Percentiles rank a stretch among this genome's conserved stretches.
Evolutionary conservation across 2,329 filamentous ascomycete genomes (phyloP).

Genomic region (Pseudogymnoascus sp.): DNA sequence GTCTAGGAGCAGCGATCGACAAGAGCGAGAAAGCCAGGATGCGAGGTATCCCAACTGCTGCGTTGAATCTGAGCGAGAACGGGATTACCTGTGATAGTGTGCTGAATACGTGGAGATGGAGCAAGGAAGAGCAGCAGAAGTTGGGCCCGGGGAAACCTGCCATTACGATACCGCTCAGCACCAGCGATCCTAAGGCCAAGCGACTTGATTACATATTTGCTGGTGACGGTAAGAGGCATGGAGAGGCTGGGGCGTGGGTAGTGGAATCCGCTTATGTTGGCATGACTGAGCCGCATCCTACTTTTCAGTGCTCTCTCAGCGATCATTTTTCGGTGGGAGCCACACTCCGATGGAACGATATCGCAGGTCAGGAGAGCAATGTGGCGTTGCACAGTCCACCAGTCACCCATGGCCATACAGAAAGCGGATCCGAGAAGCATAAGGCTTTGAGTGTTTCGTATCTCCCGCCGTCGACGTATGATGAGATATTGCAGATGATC

Average conservation of each 20-base stretch:
- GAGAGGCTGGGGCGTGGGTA: conserved; percentile 47
- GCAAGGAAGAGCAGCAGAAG: conserved; percentile 58
- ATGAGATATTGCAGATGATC: conserved; percentile 66
- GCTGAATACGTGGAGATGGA: conserved; percentile 92
- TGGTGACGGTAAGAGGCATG: conserved; percentile 40
- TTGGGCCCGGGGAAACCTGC: conserved; percentile 56
- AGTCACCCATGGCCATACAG: conserved; percentile 16
- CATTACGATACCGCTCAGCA: conserved; percentile 54
- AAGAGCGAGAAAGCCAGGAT: conserved; percentile 57
- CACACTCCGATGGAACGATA: conserved; percentile 43
- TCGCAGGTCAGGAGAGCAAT: conserved; percentile 14
- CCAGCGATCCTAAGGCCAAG: conserved; percentile 67
- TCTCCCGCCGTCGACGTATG: conserved; percentile 48
- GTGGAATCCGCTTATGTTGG: conserved; percentile 65
- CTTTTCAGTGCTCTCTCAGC: conserved; percentile 75
- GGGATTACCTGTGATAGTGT: conserved; percentile 80
- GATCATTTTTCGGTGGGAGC: conserved; percentile 92
- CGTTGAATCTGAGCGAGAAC: conserved; percentile 70
- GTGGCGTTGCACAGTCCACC: conserved; percentile 22
- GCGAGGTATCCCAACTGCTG: conserved; percentile 62
- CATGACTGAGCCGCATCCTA: conserved; percentile 74
- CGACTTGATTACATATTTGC: conserved; percentile 93
- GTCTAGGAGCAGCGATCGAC: conserved; percentile 65
- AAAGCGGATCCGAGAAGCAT: conserved; percentile 17
- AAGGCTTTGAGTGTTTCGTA: conserved; percentile 16